phyloP scores from a whole-genome alignment of 768 basidiomycete species.

The Cystoderma amianthinum region DNA sequence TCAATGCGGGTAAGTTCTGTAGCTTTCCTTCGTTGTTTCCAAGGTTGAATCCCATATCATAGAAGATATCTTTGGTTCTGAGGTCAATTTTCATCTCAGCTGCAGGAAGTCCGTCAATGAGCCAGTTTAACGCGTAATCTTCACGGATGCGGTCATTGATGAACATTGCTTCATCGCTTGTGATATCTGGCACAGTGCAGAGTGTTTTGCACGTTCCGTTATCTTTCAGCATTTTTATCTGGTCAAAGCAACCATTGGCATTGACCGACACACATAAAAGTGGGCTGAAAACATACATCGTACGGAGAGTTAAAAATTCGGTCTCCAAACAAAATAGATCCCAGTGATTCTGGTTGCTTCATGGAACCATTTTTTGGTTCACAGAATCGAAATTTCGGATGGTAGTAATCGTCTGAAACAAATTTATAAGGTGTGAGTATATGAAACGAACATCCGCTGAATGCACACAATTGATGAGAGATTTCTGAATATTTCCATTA shows the following conservation, averaged over 20 bases:
- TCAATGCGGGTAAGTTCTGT: conserved; percentile 59
- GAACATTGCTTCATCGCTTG: conserved; percentile 73
- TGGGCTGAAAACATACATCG: conserved; percentile 43
- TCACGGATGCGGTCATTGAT: conserved; percentile 89
- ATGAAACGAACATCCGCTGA: too few species aligned
- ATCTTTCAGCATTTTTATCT: conserved; percentile 81
- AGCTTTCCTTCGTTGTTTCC: conserved; percentile 61
- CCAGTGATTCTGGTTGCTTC: conserved; percentile 79
- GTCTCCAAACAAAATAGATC: conserved; percentile 95
- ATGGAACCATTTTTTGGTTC: conserved; percentile 65
- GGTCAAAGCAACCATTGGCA: conserved; percentile 1
- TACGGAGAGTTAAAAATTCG: conserved; percentile 89
- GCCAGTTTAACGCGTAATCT: conserved; percentile 92
- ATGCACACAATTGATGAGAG: conserved; percentile 75
- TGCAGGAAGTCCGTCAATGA: conserved; percentile 89
- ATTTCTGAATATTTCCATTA: conserved; percentile 50
- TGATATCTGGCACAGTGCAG: conserved; percentile 51
- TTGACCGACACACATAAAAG: not conserved
- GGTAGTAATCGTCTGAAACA: conserved; percentile 85
- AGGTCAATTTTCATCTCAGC: conserved; percentile 86
- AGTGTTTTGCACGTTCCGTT: conserved; percentile 71
- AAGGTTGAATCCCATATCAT: conserved; percentile 93
- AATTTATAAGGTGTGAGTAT: not conserved
- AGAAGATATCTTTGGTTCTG: conserved; percentile 79
- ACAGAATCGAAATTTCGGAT: conserved; percentile 83